Evolutionary conservation across 2,329 filamentous ascomycete species (phyloP), one percentile per base, ranked within the genome.

Genomic region (Clarireedia sp.): DNA sequence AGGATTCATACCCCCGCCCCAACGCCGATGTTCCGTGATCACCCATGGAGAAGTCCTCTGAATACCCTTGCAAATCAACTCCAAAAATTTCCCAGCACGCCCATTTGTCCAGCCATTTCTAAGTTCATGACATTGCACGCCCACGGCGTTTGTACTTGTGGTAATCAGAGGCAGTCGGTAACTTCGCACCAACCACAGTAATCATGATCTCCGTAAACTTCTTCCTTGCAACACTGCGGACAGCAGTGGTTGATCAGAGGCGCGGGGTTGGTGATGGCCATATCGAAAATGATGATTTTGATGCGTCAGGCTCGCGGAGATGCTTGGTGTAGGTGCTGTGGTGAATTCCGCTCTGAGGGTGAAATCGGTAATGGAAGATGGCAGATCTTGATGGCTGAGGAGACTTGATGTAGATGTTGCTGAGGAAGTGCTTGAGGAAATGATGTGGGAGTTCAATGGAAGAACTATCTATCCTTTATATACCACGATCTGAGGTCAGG

Each of bases 171-270:
- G 51, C 64, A 67, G 45, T 66, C 60, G 2, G 64, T 62, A 10
- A 63, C 68, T 47, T 74, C 73, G 64, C 76, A 78, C 63, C 74
- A 72, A 8, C 69, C 69, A 66, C 76, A 79, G 64, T 73, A 75
- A 61, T 79, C 76, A 63, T 79, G 76, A 48, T 74, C 73, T 59
- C 75, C 54, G 54, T 74, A 74, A 63, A 78, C 74, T 53, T 73
- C 71, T 36, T 73, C 73, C 63, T 74, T 75, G 70, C 76, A 79
- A 69, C 76, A 79, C 62, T 73, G 76, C 24, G 72, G 72, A 70
- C 76, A 79, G 74, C 76, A 79, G 61, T 72, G 64, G 68, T 75
- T 71, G 69, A 78, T 72, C 55, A 76, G 74, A 55, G 71, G 71
- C 59, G 73, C 67, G 60, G 68, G 66, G 54, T 74, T 73, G 63